These are phyloP conservation scores for Aspergillus avenaceus DNA, from an alignment of 495 filamentous ascomycete genomes.

Conservation along the genomic window DNA sequence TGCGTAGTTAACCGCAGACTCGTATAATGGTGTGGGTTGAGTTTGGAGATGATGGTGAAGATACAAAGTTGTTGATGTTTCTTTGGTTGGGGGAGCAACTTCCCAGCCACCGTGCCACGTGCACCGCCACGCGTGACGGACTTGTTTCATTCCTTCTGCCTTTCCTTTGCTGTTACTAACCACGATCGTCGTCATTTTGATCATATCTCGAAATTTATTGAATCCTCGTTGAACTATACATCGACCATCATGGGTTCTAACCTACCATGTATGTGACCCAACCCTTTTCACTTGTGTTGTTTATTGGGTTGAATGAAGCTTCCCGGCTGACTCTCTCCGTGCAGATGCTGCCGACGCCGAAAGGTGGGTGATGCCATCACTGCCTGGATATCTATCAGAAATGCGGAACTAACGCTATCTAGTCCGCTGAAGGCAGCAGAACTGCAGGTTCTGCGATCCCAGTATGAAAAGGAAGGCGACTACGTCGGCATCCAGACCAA, in stretches of 20 bases:
- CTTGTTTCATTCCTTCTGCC: background rate
- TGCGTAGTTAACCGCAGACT: too few species aligned
- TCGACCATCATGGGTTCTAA: constrained; percentile 51
- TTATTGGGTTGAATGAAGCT: constrained; percentile 10
- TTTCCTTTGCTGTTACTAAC: too few species aligned
- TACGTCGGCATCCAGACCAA: constrained; percentile 97
- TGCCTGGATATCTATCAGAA: constrained; percentile 6
- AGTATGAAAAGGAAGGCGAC: constrained; percentile 94
- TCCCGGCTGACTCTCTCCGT: constrained; percentile 15
- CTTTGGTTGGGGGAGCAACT: constrained; percentile 51
- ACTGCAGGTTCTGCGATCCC: constrained; percentile 82
- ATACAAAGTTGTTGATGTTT: constrained; percentile 13
- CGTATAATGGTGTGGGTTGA: too few species aligned
- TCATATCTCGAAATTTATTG: constrained; percentile 1
- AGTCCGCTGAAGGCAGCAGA: constrained; percentile 87
- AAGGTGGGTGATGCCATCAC: constrained; percentile 60
- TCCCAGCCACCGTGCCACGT: constrained; percentile 11
- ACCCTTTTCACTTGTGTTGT: constrained; percentile 10
- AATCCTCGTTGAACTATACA: background rate
- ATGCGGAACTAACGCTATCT: background rate
- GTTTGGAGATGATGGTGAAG: background rate
- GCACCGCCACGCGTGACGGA: constrained; percentile 46
- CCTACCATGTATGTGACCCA: constrained; percentile 63
- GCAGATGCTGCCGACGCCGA: constrained; percentile 96
- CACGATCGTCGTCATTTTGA: constrained; percentile 1